Evolutionary conservation across 192 early-diverging fungal species (phyloP), one percentile per base, ranked within the genome.

Genomic region (Podila epicladia): DNA sequence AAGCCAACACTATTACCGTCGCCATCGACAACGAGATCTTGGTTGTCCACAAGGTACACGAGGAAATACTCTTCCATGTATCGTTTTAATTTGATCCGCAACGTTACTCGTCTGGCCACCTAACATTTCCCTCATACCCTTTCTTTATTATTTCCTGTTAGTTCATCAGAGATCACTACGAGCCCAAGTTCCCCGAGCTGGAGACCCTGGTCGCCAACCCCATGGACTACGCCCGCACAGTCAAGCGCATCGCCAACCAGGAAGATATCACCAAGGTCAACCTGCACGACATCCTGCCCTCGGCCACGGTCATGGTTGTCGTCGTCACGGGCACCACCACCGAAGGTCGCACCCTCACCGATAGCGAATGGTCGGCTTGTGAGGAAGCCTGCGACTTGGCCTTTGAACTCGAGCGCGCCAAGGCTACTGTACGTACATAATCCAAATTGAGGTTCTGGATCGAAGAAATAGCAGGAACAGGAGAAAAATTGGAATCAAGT

Each of bases 161-260:
- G 92, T 96, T 91, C 76, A 92, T 97, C 60, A 64, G 91, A n/a
- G 97, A 99, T 82, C 93, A 95, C 64, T 99, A 97, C 83, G 92
- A 90, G 33, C 74, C 87, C 55, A 90, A 92, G 37, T 98, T 99
- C 71, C 96, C 97, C 0, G 98, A 98, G 75, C 87, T 99, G 8
- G 96, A 97, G 83, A 89, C 91, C 17, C 85, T 99, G n/a, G 91
- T 99, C 9, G 91, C 87, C 3, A 94, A 94, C 65, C 91, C 98
- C 1, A 74, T 95, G 9, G 96, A 97, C 67, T 99, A 97, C 86
- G 93, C 95, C 22, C 86, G 92, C 11, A 90, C 94, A 0, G 95
- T 98, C 13, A 92, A 89, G 74, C 82, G 88, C 5, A 96, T 97
- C 69, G 96, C 90, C 22, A 91, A 92, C 61, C 87, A 94, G 60